A percentile compares a stretch with the other conserved stretches of the same genome.
Conservation (phyloP, 441 rosid genomes). For the Corymbia citriodora region DNA sequence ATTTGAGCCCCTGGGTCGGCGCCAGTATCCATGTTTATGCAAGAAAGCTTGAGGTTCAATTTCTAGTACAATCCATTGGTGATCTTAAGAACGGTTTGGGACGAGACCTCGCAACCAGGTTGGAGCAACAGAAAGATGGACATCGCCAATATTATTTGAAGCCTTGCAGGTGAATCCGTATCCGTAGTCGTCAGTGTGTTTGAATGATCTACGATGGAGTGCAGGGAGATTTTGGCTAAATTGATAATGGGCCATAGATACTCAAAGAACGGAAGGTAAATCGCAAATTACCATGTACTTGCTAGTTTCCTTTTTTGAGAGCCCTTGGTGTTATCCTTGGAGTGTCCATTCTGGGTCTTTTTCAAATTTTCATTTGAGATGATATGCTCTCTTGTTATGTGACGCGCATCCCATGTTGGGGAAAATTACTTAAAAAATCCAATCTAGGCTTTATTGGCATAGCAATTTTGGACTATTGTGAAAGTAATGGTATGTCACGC, state of each 20-base stretch:
- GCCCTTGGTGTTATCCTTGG: background rate
- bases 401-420: background rate
- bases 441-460: no score
- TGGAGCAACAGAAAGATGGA: background rate
- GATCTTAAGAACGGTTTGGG: background rate
- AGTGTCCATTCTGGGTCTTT: background rate
- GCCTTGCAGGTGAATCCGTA: background rate
- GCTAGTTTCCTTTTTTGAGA: background rate
- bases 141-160: background rate
- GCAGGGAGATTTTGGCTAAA: background rate
- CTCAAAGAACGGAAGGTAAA: background rate
- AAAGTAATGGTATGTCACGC: no score
- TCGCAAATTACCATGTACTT: background rate
- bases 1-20: rapidly evolving
- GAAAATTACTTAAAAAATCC: no score
- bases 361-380: no score
- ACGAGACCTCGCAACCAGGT: background rate
- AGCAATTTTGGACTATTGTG: no score
- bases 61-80: background rate
- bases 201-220: background rate
- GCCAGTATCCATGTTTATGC: background rate
- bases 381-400: background rate
- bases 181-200: background rate
- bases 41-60: background rate
- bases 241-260: background rate